Base-by-base conservation (phyloP, 2,329 filamentous ascomycete species). In the Rhinocladiella similis region DNA sequence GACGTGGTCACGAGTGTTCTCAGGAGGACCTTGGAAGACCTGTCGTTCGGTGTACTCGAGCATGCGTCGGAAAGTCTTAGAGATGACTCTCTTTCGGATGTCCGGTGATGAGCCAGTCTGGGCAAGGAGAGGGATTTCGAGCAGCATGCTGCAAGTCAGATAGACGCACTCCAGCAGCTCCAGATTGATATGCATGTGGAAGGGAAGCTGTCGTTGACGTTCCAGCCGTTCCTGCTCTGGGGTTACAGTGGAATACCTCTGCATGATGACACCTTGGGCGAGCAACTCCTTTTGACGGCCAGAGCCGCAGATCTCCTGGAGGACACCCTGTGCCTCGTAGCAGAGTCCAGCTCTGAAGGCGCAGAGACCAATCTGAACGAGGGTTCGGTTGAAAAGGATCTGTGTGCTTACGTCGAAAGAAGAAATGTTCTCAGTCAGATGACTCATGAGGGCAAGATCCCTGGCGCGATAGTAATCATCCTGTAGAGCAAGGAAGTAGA, bases 181-280 rank as follows among this genome's bases (percentile, higher is more conserved):
- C 50, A 99, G 84, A 81, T 99, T 99, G 82, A 99, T 99, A 83
- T 99, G 94, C 91, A 99, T 97, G 81, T 99, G 94, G 87, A 99
- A 99, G 36, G 94, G 94, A 65, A 99, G 84, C 78, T 99, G 94
- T 68, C 94, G 88, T 78, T 97, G 93, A 73, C 94, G 90, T 80
- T 99, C 94, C 38, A 97, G 83, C 65, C 93, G 90, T 80, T 99
- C 94, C 77, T 99, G 94, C 77, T 99, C 94, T 16, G 94, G 94
- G 35, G 92, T 94, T 60, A 99, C 94, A 70, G 96, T 92, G 68
- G 85, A 93, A 79, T 92, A 99, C 66, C 94, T 86, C 80, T 99
- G 94, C 74, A 99, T 94, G 81, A 97, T 96, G 61, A 99, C 91
- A 74, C 94, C 95, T 77, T 99, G 94, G 38, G 94, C 95, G 43